Conservation (phyloP, 306 rosid species). For the Herpetospermum pedunculosum region DNA sequence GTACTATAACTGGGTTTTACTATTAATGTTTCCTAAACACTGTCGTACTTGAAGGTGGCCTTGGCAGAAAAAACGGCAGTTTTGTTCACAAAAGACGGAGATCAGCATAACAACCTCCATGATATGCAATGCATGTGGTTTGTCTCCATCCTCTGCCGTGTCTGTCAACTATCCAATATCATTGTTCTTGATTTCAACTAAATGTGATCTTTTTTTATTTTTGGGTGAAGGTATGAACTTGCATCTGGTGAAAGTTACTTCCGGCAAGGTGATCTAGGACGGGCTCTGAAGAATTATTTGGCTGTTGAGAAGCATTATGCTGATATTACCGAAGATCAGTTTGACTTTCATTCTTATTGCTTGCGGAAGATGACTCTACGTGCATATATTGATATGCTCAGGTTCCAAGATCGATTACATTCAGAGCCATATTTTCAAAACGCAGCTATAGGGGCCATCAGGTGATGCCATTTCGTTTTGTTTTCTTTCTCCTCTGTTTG, state of each 20-base stretch:
- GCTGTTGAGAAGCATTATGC: slow-evolving; percentile 97
- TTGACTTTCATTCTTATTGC: slow-evolving; percentile 98
- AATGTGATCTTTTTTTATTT: not conserved
- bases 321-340: slow-evolving; percentile 95
- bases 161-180: not conserved
- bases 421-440: slow-evolving; percentile 84
- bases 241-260: slow-evolving; percentile 92
- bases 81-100: slow-evolving; percentile 96
- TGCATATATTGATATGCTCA: slow-evolving; percentile 94
- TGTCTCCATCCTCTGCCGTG: slow-evolving; percentile 19
- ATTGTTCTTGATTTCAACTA: not conserved
- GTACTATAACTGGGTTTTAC: slow-evolving; percentile 8
- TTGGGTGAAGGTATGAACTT: slow-evolving; percentile 74
- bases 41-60: slow-evolving; percentile 41
- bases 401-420: slow-evolving; percentile 92
- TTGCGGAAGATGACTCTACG: slow-evolving; percentile 96
- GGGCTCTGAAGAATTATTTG: slow-evolving; percentile 75
- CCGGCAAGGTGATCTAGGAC: slow-evolving; percentile 91
- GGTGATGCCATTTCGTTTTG: slow-evolving; percentile 32
- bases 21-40: slow-evolving; percentile 9
- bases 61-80: slow-evolving; percentile 97
- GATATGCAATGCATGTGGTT: slow-evolving; percentile 99
- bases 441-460: slow-evolving; percentile 96
- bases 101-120: slow-evolving; percentile 94
- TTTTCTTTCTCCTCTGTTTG: not conserved